Evolutionary conservation across 2,329 filamentous ascomycete genomes (phyloP).

Genomic region (Xylaria arbuscula): DNA sequence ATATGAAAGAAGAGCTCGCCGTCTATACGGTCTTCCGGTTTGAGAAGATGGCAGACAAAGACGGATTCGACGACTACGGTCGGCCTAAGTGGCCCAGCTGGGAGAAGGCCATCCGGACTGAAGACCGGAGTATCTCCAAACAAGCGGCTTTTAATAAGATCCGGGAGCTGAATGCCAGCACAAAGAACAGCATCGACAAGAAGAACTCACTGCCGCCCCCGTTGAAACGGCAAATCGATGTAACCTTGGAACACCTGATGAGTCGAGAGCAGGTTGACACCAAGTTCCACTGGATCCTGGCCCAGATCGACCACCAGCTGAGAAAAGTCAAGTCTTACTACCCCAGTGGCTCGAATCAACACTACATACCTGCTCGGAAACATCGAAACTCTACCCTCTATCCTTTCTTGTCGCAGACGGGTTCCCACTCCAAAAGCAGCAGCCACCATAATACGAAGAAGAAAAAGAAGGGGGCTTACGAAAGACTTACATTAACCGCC

Average conservation of each 20-base stretch:
- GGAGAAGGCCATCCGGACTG: conserved; percentile 52
- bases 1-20: conserved; percentile 55
- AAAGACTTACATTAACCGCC: conserved; percentile 57
- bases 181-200: conserved; percentile 53
- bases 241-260: conserved; percentile 52
- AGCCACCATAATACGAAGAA: conserved; percentile 39
- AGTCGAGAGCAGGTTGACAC: conserved; percentile 50
- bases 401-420: conserved; percentile 17
- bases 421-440: conserved; percentile 24
- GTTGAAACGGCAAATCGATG: conserved; percentile 58
- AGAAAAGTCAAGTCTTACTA: conserved; percentile 45
- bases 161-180: conserved; percentile 51
- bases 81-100: conserved; percentile 53
- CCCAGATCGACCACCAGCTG: conserved; percentile 58
- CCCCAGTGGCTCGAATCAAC: background rate
- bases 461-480: conserved; percentile 46
- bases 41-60: conserved; percentile 52
- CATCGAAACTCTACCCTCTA: conserved; percentile 23
- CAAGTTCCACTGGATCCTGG: conserved; percentile 56
- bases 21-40: conserved; percentile 57
- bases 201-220: conserved; percentile 51
- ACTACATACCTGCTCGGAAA: conserved; percentile 2
- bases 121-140: conserved; percentile 54
- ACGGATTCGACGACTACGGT: conserved; percentile 54
- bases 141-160: conserved; percentile 54